Percentiles rank a stretch among this genome's conserved stretches.
Evolutionary conservation across 371 early-diverging fungal genomes (phyloP).

Genomic region (Mortierella sp.): DNA sequence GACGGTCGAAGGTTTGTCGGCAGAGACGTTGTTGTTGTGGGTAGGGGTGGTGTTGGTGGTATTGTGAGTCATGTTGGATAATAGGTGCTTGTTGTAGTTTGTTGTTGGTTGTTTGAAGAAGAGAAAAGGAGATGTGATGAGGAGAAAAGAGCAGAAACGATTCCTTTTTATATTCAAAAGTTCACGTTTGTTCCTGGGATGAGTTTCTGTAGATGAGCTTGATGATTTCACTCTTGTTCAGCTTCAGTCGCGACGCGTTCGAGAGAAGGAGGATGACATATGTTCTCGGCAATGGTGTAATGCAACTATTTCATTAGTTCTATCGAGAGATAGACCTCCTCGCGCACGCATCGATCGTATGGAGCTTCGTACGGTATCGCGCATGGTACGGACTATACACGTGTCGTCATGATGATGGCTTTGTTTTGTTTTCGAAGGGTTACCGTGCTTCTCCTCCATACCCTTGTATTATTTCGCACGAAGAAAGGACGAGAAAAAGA

Average conservation of each 20-base stretch:
- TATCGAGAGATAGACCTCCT: not conserved
- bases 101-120: not conserved
- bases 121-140: not conserved
- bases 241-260: not conserved
- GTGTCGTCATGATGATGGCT: conserved; percentile 24
- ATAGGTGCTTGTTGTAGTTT: conserved; percentile 1
- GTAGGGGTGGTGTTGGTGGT: conserved; percentile 28
- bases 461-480: not conserved
- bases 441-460: not conserved
- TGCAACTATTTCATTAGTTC: not conserved
- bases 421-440: not conserved
- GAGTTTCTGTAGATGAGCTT: not conserved
- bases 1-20: conserved; percentile 57
- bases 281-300: not conserved
- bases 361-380: not conserved
- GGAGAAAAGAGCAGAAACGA: not conserved
- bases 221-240: not conserved
- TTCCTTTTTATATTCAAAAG: not conserved
- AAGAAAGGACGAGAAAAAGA: not conserved
- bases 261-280: not conserved
- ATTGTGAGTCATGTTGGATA: conserved; percentile 4
- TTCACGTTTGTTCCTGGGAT: not conserved
- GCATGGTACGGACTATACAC: not conserved
- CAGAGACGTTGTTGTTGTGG: conserved; percentile 7
- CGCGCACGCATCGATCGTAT: not conserved